Evolutionary conservation across 1,284 basidiomycete species (phyloP), one percentile per base, ranked within the genome.

Genomic region (Spongispora temasekensis): DNA sequence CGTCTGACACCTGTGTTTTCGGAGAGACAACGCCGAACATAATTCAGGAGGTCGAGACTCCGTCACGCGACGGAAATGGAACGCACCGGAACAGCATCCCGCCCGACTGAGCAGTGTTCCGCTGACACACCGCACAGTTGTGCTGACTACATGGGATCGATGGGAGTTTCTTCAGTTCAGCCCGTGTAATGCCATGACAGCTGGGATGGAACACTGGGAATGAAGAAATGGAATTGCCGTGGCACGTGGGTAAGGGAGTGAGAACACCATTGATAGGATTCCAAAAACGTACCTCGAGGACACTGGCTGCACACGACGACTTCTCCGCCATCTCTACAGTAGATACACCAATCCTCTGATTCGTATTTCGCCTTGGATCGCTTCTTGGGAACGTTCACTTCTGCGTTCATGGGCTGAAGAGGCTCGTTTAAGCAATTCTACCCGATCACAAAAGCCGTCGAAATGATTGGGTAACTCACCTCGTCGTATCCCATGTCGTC

Each of bases 281-380:
- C 15, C 28, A 32, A 23, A 44, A 50, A 64, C 73, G 28, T 60
- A 84, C 84, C 83, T 75, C 85, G 76, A 46, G 85, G 85, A 69
- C 85, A 87, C 30, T 63, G 58, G 23, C 57, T 55, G 64, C 86
- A 88, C 9, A 80, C 59, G 40, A 80, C 71, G 6, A 88, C 64
- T 54, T 84, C 77, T 0, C 86, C 86, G 2, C 85, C 85, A 57
- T 88, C 86, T 46, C 81, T 76, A 68, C 86, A 88, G 58, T 78
- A 73, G 44, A 83, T 78, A 67, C 86, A 88, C 74, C 77, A 83
- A 61, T 87, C 83, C 66, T 86, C 82, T 25, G 72, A 79, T 8
- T 81, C 81, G 55, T 76, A 79, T 63, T 74, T 76, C 27, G 64
- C 66, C 57, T 52, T 69, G 52, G 68, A 69, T 40, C 70, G 69